Evolutionary conservation across 495 filamentous ascomycete genomes (phyloP).

Genomic region (Elasticomyces elasticus): DNA sequence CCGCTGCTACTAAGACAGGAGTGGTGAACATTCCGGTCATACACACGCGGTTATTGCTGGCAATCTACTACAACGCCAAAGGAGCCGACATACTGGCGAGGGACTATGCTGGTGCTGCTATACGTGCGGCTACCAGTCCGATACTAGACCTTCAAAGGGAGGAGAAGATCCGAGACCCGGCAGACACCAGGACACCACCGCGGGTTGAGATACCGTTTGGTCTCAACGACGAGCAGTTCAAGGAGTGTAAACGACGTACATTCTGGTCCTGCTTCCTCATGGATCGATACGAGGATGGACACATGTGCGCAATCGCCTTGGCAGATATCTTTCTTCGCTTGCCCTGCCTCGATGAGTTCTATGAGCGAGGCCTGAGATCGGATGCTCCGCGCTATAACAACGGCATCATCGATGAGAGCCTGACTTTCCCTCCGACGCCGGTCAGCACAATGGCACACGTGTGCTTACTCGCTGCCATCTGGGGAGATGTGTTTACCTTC

Average conservation of each 20-base stretch:
- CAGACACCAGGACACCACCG: slow-evolving; percentile 23
- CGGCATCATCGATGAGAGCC: slow-evolving; percentile 27
- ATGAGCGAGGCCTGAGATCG: slow-evolving; percentile 42
- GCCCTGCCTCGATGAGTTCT: slow-evolving; percentile 47
- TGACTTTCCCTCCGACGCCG: slow-evolving; percentile 1
- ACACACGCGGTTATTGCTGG: slow-evolving; percentile 53
- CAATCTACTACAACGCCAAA: slow-evolving; percentile 53
- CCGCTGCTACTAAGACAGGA: slow-evolving; percentile 41
- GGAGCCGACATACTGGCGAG: slow-evolving; percentile 44
- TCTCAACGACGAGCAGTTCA: slow-evolving; percentile 28
- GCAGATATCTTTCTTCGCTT: slow-evolving; percentile 55
- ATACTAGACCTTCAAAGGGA: slow-evolving; percentile 53
- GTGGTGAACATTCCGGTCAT: slow-evolving; percentile 49
- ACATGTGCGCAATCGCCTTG: slow-evolving; percentile 35
- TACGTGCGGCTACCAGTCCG: slow-evolving; percentile 41
- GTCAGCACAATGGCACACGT: slow-evolving; percentile 51
- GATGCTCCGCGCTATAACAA: slow-evolving; percentile 48
- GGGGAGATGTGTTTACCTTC: slow-evolving; percentile 52
- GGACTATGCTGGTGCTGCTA: slow-evolving; percentile 50
- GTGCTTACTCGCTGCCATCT: slow-evolving; percentile 51
- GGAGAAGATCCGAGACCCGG: slow-evolving; percentile 41
- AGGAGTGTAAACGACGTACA: slow-evolving; percentile 55
- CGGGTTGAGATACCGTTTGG: slow-evolving; percentile 30
- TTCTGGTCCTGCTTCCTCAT: slow-evolving; percentile 51
- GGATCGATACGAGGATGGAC: slow-evolving; percentile 46